Percentiles rank a stretch among this genome's conserved stretches.
Evolutionary conservation across 202 grass and related monocot genomes (phyloP).

Genomic region (Setaria italica): DNA sequence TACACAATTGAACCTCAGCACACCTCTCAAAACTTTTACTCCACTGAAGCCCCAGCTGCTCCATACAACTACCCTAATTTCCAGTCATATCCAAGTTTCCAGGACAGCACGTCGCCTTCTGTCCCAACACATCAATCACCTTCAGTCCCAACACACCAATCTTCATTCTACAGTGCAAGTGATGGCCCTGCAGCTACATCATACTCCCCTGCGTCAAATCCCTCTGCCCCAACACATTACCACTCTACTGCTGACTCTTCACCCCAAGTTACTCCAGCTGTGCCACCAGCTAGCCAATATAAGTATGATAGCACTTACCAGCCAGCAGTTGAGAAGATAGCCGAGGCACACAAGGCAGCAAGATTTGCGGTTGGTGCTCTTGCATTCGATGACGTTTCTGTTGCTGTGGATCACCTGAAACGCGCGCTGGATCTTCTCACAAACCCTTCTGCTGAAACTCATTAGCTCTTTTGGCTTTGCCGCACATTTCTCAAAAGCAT

Average conservation of each 20-base stretch:
- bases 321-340: slow-evolving; percentile 80
- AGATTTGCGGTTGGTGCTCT: slow-evolving; percentile 96
- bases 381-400: slow-evolving; percentile 84
- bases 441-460: slow-evolving; percentile 82
- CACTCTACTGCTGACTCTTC: slow-evolving; percentile 30
- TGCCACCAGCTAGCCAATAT: slow-evolving; percentile 64
- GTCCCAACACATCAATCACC: slow-evolving; percentile 67
- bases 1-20: slow-evolving; percentile 65
- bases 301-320: slow-evolving; percentile 89
- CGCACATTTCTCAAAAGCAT: background rate
- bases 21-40: slow-evolving; percentile 68
- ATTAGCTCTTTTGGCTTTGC: slow-evolving; percentile 43
- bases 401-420: slow-evolving; percentile 87
- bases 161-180: slow-evolving; percentile 58
- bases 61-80: slow-evolving; percentile 90
- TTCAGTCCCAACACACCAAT: slow-evolving; percentile 64
- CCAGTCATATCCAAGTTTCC: slow-evolving; percentile 92
- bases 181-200: slow-evolving; percentile 46
- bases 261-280: slow-evolving; percentile 42
- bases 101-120: slow-evolving; percentile 68
- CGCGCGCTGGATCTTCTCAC: slow-evolving; percentile 85
- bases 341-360: slow-evolving; percentile 91
- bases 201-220: slow-evolving; percentile 48
- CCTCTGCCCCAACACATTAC: slow-evolving; percentile 45
- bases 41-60: slow-evolving; percentile 59